Evolutionary conservation across 2,329 filamentous ascomycete species (phyloP), one percentile per base, ranked within the genome.

Genomic region (Alternaria tenuissima): DNA sequence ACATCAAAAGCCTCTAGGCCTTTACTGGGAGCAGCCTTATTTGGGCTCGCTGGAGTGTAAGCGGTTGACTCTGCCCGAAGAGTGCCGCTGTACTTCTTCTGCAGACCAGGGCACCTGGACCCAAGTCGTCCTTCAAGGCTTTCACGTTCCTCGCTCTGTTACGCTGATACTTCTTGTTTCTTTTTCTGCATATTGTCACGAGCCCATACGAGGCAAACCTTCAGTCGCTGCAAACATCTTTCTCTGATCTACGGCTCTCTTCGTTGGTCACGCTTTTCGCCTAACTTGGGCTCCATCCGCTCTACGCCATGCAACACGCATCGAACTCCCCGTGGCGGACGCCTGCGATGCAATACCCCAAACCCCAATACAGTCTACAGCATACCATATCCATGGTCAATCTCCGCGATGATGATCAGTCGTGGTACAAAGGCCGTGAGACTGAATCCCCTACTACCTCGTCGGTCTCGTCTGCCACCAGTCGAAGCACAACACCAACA

Each of bases 381-480:
- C 76, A 79, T 55, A 76, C 76, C 43, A 74, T 77, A 55, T 79
- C 77, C 42, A 78, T 79, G 76, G 70, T 77, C 49, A 78, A 80
- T 61, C 69, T 80, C 55, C 77, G 46, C 20, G 46, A 78, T 60
- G 76, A 79, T 39, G 75, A 78, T 51, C 68, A 73, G 39, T 64
- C 69, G 30, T 79, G 77, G 77, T 76, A 77, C 61, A 62, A 66
- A 14, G 71, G 67, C 44, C 72, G 75, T 30, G 69, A 70, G 8
- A 71, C 76, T 12, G 70, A 76, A 14, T 79, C 78, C 59, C 77
- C 77, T 14, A 75, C 75, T 38, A 66, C 74, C n/a, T 79, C 77
- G n/a, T 78, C 78, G 1, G 75, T 77, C 26, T 79, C 78, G 5
- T 78, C 77, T 12, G 72, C 69, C 52, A 75, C 73, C 20, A 78